phyloP scores from a whole-genome alignment of 2,329 filamentous ascomycete genomes.

The Cercospora zeae-maydis region DNA sequence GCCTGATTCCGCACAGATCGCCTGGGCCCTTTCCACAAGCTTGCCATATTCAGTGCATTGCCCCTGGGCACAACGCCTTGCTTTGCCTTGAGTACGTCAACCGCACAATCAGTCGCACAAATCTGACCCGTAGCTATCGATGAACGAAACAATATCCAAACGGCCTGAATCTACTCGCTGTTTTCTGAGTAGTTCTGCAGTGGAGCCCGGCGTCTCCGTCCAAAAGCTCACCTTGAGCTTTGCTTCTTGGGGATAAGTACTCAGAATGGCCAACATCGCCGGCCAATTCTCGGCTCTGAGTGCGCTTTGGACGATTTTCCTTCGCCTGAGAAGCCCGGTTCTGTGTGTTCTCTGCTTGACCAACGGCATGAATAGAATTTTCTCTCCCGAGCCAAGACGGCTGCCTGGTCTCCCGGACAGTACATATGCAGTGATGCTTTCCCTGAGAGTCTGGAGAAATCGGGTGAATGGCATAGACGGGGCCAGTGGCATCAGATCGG shows the following conservation, averaged over 20 bases:
- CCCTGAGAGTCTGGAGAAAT: background rate
- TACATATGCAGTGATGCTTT: background rate
- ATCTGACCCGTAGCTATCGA: background rate
- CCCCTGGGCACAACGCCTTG: background rate
- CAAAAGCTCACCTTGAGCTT: constrained; percentile 9
- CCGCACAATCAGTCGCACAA: background rate
- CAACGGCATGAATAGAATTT: background rate
- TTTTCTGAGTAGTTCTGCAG: background rate
- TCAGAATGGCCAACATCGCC: background rate
- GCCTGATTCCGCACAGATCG: background rate
- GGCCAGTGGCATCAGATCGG: background rate
- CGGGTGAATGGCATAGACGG: background rate
- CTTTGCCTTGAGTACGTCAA: background rate
- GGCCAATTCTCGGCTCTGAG: background rate
- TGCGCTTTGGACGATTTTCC: background rate
- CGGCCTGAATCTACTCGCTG: background rate
- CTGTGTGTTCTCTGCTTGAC: background rate
- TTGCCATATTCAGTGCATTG: background rate
- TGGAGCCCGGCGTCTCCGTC: constrained; percentile 5
- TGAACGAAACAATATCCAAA: background rate
- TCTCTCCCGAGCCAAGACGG: background rate
- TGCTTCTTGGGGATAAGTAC: background rate
- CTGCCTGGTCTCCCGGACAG: background rate
- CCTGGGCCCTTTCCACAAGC: background rate
- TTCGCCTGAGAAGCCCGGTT: background rate